These are phyloP conservation scores for Leccinum truebloodii DNA, from an alignment of 768 basidiomycete genomes.

Conservation along the genomic window DNA sequence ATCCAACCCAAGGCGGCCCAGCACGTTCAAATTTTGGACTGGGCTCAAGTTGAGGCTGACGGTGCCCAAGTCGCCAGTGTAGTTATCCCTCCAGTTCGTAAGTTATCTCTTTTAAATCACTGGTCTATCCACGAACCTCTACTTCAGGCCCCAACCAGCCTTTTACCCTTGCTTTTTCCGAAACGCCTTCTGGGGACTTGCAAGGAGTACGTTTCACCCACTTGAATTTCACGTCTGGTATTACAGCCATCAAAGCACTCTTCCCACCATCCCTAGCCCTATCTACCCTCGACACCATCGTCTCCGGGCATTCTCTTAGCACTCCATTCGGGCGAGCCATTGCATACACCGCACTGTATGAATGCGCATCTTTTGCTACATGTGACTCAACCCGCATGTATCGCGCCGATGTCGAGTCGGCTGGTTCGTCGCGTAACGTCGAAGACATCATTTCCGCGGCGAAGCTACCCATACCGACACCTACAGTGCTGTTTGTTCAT, in stretches of 20 bases:
- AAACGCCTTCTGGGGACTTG: conserved; percentile 50
- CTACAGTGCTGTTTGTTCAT: conserved; percentile 76
- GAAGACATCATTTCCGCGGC: conserved; percentile 50
- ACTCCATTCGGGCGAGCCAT: conserved; percentile 80
- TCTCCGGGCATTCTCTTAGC: conserved; percentile 71
- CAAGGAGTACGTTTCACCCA: conserved; percentile 73
- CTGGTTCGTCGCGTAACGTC: conserved; percentile 33
- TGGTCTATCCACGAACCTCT: conserved; percentile 3
- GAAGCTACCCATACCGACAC: conserved; percentile 62
- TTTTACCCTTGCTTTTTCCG: conserved; percentile 68
- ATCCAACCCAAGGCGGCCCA: conserved; percentile 48
- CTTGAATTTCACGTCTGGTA: conserved; percentile 85
- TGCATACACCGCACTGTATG: conserved; percentile 75
- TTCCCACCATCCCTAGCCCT: conserved; percentile 73
- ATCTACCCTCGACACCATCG: conserved; percentile 72
- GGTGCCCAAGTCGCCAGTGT: conserved; percentile 51
- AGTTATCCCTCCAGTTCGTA: conserved; percentile 53
- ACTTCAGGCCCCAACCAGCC: conserved; percentile 48
- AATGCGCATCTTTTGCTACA: conserved; percentile 73
- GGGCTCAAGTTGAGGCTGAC: conserved; percentile 70
- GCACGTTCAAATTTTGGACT: conserved; percentile 59
- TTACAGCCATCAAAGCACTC: conserved; percentile 74
- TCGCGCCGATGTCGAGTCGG: conserved; percentile 20
- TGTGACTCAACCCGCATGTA: conserved; percentile 57
- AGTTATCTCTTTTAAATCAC: conserved; percentile 25